A percentile compares a stretch with the other conserved stretches of the same genome.
Evolutionary conservation across 1,284 basidiomycete genomes (phyloP).

Genomic region (Mixia osmundae): DNA sequence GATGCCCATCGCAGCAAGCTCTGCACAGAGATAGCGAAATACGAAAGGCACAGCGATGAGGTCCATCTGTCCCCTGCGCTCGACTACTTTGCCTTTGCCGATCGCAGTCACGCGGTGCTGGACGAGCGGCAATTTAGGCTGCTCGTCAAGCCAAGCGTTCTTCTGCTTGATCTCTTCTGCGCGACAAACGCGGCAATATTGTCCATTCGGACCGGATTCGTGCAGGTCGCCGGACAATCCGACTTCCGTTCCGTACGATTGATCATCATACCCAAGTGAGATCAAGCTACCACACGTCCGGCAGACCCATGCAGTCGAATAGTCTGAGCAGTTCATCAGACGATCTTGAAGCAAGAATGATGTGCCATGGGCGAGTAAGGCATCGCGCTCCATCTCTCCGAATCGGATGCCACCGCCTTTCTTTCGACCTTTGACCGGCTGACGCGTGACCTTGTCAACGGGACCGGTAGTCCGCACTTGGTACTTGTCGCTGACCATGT

Average conservation of each 20-base stretch:
- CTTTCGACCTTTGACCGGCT: conserved; percentile 96
- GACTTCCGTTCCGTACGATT: conserved; percentile 38
- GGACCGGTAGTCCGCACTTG: conserved; percentile 96
- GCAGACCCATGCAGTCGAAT: conserved; percentile 96
- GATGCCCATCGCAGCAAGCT: conserved; percentile 35
- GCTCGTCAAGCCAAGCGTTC: conserved; percentile 31
- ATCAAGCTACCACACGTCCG: conserved; percentile 85
- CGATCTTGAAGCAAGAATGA: conserved; percentile 94
- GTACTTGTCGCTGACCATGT: conserved; percentile 99
- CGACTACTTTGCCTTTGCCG: conserved; percentile 1
- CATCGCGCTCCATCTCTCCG: conserved; percentile 99
- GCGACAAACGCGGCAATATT: conserved; percentile 80
- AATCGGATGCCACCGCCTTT: conserved; percentile 97
- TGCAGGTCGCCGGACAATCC: conserved; percentile 25
- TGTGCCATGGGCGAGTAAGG: conserved; percentile 91
- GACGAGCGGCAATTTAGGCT: conserved; percentile 26
- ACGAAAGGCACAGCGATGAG: conserved; percentile 91
- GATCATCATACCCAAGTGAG: conserved; percentile 76
- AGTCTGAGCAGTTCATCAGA: conserved; percentile 99
- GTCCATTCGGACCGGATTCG: conserved; percentile 42
- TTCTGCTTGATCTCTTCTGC: conserved; percentile 39
- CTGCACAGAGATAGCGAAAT: conserved; percentile 50
- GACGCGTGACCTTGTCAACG: conserved; percentile 80
- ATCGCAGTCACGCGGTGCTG: too few relatives aligned
- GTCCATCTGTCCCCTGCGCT: conserved; percentile 48